These are phyloP conservation scores for Pterocarpus santalinus DNA, from an alignment of 306 rosid genomes.

Conservation along the genomic window DNA sequence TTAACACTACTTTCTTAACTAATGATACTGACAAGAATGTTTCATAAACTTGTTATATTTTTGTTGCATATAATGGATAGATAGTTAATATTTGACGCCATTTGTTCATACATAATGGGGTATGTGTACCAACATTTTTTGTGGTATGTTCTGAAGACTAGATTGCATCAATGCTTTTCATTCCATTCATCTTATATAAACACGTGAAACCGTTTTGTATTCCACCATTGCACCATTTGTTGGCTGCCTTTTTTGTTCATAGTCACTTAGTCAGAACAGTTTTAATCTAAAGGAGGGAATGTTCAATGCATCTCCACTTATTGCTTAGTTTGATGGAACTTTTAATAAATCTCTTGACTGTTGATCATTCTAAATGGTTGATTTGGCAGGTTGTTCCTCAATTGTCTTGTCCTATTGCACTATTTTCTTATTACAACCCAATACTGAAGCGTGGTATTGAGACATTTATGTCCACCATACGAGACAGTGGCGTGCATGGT, in stretches of 20 bases:
- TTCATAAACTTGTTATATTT: background rate
- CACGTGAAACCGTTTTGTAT: constrained; percentile 6
- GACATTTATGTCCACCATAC: constrained; percentile 75
- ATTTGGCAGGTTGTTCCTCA: constrained; percentile 82
- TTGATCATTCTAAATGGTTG: constrained; percentile 37
- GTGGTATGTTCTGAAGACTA: background rate
- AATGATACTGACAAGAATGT: background rate
- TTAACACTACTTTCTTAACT: too few species aligned
- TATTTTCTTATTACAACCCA: constrained; percentile 90
- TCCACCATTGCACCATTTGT: constrained; percentile 27
- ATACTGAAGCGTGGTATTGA: constrained; percentile 86
- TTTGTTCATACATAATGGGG: background rate
- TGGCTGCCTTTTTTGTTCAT: constrained; percentile 19
- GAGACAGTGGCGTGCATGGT: constrained; percentile 84
- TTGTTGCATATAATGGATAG: background rate
- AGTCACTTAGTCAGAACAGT: constrained; percentile 8
- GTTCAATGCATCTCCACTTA: constrained; percentile 5
- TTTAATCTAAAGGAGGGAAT: constrained; percentile 17
- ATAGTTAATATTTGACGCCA: background rate
- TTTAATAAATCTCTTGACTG: background rate
- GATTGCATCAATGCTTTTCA: constrained; percentile 7
- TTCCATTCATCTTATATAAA: background rate
- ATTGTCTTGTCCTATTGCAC: constrained; percentile 83
- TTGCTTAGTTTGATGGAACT: background rate
- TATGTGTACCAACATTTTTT: background rate